Evolutionary conservation across 768 basidiomycete genomes (phyloP).

Genomic region (Plicaturopsis crispa): DNA sequence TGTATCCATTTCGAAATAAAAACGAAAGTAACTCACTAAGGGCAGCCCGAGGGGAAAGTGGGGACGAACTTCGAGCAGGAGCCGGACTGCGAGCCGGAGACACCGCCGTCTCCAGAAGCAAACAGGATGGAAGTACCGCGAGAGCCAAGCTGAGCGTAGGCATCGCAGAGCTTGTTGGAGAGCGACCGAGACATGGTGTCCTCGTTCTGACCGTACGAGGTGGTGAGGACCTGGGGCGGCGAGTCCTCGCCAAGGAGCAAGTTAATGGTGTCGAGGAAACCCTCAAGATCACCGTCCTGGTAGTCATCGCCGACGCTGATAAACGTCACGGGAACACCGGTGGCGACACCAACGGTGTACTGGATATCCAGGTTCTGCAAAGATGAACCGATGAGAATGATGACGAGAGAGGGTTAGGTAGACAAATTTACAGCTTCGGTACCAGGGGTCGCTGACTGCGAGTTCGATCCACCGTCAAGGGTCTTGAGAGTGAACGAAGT

Average conservation of each 20-base stretch:
- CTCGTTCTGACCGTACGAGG: conserved; percentile 26
- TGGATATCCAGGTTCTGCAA: conserved; percentile 11
- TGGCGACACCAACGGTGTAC: conserved; percentile 15
- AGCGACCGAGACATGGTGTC: not conserved
- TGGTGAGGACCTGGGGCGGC: conserved; percentile 23
- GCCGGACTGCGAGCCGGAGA: conserved; percentile 19
- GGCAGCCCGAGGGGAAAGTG: conserved; percentile 27
- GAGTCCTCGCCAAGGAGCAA: conserved; percentile 12
- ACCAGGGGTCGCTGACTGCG: conserved; percentile 9
- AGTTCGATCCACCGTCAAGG: conserved; percentile 13
- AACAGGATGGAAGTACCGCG: conserved; percentile 28
- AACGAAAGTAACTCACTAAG: too few species aligned
- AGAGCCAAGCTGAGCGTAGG: conserved; percentile 26
- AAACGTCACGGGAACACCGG: conserved; percentile 21
- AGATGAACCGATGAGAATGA: not conserved
- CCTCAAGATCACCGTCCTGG: conserved; percentile 18
- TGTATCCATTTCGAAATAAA: not conserved
- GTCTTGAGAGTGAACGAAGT: conserved; percentile 13
- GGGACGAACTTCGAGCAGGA: conserved; percentile 23
- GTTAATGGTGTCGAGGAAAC: conserved; percentile 24
- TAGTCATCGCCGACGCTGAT: conserved; percentile 22
- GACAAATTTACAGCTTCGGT: conserved; percentile 14
- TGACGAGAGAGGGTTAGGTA: too few species aligned
- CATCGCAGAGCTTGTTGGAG: conserved; percentile 22
- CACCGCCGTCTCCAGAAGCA: conserved; percentile 30